Base-by-base conservation (phyloP, 805 yeast species). In the Yamadazyma ubonensis region DNA sequence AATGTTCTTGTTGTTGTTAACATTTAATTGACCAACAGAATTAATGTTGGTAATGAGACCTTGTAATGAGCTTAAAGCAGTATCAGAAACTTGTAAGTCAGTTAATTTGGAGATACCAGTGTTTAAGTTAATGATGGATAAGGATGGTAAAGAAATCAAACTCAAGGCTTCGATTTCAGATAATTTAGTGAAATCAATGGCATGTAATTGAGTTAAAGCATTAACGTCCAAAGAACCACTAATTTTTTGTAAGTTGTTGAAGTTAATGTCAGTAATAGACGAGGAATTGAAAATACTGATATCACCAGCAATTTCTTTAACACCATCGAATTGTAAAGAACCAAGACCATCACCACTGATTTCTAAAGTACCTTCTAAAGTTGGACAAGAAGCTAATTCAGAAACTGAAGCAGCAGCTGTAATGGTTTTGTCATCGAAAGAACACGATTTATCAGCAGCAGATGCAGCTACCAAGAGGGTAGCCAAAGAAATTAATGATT, bases 1-100 rank as follows among this genome's bases (percentile, higher is more conserved):
- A 50, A 69, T 58, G 54, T 69, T 68, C 49, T 69, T 69, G 63
- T 69, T 69, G 53, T 68, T 68, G 58, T 68, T 65, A 44, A 69
- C 53, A 52, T 67, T 54, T 55, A 69, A 59, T 32, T 55, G 50
- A 30, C 57, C 63, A 38, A 67, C 57, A 38, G 61, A 49, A 39
- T 50, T 47, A 51, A 64, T 55, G 43, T 53, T 54, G 52, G 59
- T 46, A 49, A 59, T 46, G 30, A 65, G 59, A 33, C 63, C 63
- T 48, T 57, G 57, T 44, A 68, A 55, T 33, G 63, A 49, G 44
- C 59, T 51, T 41, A 69, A 57, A 16, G 74, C 72, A 29, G 74
- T 69, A 52, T 69, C 73, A 36, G 70, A 62, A 42, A 69, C 49
- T 28, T 61, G 60, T 42, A 69, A 55, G 41, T 52, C 48, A 39